Percentiles rank a stretch among this genome's conserved stretches.
Conservation (phyloP, 2,329 filamentous ascomycete species). For the Penicillium sp. region DNA sequence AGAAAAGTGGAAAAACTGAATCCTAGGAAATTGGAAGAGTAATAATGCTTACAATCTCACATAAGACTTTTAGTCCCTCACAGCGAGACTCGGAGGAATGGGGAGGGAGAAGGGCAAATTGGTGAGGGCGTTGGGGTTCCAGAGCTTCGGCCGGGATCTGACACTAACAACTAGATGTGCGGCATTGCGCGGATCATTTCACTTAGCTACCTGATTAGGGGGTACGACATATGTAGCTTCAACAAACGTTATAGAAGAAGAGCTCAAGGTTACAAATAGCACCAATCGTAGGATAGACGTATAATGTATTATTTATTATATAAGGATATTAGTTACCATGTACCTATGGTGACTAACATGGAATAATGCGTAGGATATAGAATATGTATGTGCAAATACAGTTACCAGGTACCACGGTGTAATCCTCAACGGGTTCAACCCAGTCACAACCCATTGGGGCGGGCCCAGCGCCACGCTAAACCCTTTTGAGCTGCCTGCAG, state of each 20-base stretch:
- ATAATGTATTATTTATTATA: too few species aligned
- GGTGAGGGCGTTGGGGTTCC: slow-evolving; percentile 13
- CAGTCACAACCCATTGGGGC: slow-evolving; percentile 25
- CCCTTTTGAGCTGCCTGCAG: slow-evolving; percentile 33
- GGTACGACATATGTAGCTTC: neutral
- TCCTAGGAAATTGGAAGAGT: neutral
- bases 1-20: neutral
- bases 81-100: slow-evolving; percentile 6
- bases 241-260: neutral
- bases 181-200: slow-evolving; percentile 3
- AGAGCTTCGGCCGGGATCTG: slow-evolving; percentile 9
- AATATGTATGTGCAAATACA: neutral
- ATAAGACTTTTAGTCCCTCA: neutral
- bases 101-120: slow-evolving; percentile 1
- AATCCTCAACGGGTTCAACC: slow-evolving; percentile 14
- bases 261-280: neutral
- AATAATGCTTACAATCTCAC: neutral
- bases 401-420: neutral
- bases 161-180: slow-evolving; percentile 1
- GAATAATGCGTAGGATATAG: neutral
- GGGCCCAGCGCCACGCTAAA: slow-evolving; percentile 29
- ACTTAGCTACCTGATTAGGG: neutral
- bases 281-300: neutral
- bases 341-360: too few species aligned
- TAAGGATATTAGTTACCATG: neutral